Base-by-base conservation (phyloP, 2,329 filamentous ascomycete species). In the Magnaporthales sp. region DNA sequence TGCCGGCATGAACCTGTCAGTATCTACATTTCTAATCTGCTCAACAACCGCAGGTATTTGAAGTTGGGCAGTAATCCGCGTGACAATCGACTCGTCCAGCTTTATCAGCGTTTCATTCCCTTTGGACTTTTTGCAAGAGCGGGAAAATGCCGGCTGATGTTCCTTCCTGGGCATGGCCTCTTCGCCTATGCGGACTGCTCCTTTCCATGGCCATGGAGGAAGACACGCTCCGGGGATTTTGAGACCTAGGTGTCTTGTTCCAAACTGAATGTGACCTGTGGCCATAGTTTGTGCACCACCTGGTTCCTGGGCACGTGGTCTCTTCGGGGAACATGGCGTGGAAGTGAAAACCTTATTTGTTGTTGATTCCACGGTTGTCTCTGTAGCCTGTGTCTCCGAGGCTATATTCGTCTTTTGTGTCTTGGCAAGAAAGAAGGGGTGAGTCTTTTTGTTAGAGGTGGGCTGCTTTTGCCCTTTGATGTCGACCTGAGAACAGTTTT, bases 351-450 rank as follows among this genome's bases (percentile, higher is more conserved):
- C 78, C 61, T 76, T 79, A 27, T 71, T 66, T 38, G 73, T 70
- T 24, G 73, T 70, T 11, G 71, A 64, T 29, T 70, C 63, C 27
- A 73, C 70, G n/a, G 73, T 72, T 15, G 71, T 68, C 22, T 74
- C 72, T 4, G 67, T 31, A 22, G 70, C 38, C 22, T 71, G 71
- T 26, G 72, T 60, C 9, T 72, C 68, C 4, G 67, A 68, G 7
- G 72, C 69, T 38, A 71, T 60, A n/a, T 66, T 67, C 19, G 68
- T 68, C 6, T 73, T 74, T 9, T 76, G 74, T 7, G 80, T 26
- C 70, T 88, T 90, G 6, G 84, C 85, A 19, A 83, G 73, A 72
- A 93, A 93, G 73, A 93, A 91, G 0, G 90, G 90, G 76, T 93
- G 68, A 63, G 66, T 73, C 62, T 68, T 68, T 3, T 66, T 67